phyloP scores from a whole-genome alignment of 2,329 filamentous ascomycete species.

The Celoporthe dispersa region DNA sequence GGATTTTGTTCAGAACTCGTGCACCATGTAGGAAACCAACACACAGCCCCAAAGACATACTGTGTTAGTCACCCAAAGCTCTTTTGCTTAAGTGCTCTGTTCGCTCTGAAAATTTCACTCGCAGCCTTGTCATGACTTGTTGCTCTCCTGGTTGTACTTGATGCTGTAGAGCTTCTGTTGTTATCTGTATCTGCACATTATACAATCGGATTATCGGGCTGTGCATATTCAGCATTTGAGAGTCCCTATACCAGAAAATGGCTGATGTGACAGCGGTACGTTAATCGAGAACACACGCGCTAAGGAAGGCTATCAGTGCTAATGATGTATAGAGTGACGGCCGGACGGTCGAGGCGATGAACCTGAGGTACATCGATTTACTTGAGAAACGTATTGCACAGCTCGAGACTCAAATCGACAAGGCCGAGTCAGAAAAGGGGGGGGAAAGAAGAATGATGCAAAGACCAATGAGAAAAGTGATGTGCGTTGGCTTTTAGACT shows the following conservation, averaged over 20 bases:
- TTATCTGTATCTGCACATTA: neutral
- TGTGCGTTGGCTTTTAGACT: neutral
- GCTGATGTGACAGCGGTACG: neutral
- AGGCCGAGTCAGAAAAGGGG: neutral
- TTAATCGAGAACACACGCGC: neutral
- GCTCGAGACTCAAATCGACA: conserved; percentile 10
- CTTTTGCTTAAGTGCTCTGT: neutral
- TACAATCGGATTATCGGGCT: neutral
- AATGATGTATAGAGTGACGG: neutral
- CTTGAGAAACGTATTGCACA: conserved; percentile 18
- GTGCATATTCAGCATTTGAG: neutral
- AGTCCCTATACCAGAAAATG: neutral
- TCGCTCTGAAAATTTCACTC: neutral
- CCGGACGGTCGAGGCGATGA: neutral
- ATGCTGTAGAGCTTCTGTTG: neutral
- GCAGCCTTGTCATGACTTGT: neutral
- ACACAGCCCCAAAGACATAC: neutral
- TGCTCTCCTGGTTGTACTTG: neutral
- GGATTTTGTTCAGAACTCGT: neutral
- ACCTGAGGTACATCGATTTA: conserved; percentile 17
- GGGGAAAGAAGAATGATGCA: neutral
- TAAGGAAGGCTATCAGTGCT: neutral
- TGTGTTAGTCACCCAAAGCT: neutral
- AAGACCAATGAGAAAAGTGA: neutral
- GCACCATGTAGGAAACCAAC: neutral